Evolutionary conservation across 106 monocot species (phyloP).

Genomic region (Dendrobium nobile): DNA sequence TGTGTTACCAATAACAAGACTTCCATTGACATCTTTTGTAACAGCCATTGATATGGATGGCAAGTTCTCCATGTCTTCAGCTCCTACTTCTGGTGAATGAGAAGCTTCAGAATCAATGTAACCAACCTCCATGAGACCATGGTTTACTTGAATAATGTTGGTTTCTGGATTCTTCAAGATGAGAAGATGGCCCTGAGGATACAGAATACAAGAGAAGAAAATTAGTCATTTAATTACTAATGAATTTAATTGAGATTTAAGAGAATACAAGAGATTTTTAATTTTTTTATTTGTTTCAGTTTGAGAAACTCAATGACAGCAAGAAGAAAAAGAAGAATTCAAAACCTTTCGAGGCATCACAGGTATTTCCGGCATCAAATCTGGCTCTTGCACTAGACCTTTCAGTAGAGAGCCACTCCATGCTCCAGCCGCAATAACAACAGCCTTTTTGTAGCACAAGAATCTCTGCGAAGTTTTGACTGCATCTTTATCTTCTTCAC

Average conservation of each 20-base stretch:
- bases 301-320: too few species aligned
- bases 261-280: too few species aligned
- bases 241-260: too few species aligned
- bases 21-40: constrained; percentile 51
- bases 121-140: constrained; percentile 83
- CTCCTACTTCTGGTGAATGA: constrained; percentile 2
- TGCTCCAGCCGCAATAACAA: constrained; percentile 75
- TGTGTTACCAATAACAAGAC: constrained; percentile 62
- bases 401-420: constrained; percentile 63
- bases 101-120: constrained; percentile 58
- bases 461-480: constrained; percentile 62
- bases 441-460: constrained; percentile 45
- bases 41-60: constrained; percentile 77
- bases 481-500: constrained; percentile 56
- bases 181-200: constrained; percentile 72
- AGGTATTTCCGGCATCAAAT: constrained; percentile 36
- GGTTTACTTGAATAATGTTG: constrained; percentile 56
- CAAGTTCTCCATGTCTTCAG: constrained; percentile 16
- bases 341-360: constrained; percentile 85
- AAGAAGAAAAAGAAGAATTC: background rate
- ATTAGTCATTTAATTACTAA: too few species aligned
- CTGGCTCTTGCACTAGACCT: constrained; percentile 20
- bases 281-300: too few species aligned
- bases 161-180: constrained; percentile 46
- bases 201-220: constrained; percentile 11